phyloP scores from a whole-genome alignment of 106 monocot species.

The Dioscorea zingiberensis region DNA sequence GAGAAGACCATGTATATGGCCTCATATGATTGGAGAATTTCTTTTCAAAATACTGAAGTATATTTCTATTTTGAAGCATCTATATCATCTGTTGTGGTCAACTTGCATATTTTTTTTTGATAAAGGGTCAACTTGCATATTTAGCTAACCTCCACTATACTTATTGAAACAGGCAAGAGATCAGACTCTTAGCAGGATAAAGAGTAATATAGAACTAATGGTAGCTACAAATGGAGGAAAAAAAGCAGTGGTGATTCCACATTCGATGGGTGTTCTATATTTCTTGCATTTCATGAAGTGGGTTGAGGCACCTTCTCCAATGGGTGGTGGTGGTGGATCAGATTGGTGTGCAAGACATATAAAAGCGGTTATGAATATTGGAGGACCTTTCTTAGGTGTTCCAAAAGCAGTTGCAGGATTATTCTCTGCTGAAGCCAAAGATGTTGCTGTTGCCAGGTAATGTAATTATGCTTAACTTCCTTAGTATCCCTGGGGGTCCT shows the following conservation, averaged over 20 bases:
- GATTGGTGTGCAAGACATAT: slow-evolving; percentile 52
- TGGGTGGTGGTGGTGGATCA: slow-evolving; percentile 53
- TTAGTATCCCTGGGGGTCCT: no score
- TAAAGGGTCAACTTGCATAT: no score
- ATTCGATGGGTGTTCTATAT: slow-evolving; percentile 54
- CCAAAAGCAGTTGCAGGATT: slow-evolving; percentile 42
- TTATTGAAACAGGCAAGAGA: slow-evolving; percentile 33
- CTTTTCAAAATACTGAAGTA: slow-evolving; percentile 72
- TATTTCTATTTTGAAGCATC: not conserved
- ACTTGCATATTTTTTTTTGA: no score
- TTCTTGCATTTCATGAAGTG: slow-evolving; percentile 67
- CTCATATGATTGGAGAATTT: slow-evolving; percentile 61
- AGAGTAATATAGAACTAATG: slow-evolving; percentile 59
- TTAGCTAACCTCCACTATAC: not conserved
- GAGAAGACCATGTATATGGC: slow-evolving; percentile 66
- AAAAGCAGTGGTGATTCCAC: slow-evolving; percentile 57
- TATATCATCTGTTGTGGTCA: not conserved
- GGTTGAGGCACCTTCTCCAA: slow-evolving; percentile 50
- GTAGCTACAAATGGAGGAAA: slow-evolving; percentile 35
- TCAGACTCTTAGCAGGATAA: slow-evolving; percentile 45
- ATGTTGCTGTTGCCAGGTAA: slow-evolving; percentile 39
- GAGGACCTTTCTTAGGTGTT: slow-evolving; percentile 48
- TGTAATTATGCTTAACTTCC: no score
- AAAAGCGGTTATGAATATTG: slow-evolving; percentile 58
- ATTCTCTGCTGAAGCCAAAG: slow-evolving; percentile 41